These are phyloP conservation scores for Botrytis tulipae DNA, from an alignment of 2,329 filamentous ascomycete genomes.

Conservation along the genomic window DNA sequence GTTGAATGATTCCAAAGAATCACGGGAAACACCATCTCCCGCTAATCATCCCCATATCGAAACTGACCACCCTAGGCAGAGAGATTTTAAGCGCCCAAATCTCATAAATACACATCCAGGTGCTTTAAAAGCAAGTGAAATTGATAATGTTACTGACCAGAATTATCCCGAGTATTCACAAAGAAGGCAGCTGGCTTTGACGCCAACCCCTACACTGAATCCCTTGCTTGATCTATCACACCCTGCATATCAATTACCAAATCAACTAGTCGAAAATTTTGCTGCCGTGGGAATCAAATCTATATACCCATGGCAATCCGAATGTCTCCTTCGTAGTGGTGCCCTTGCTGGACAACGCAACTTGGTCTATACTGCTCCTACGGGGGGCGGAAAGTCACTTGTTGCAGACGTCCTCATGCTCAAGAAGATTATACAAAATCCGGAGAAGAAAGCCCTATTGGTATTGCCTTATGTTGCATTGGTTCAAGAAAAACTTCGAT, in stretches of 20 bases:
- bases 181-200: constrained; percentile 50
- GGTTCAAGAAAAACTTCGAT: constrained; percentile 76
- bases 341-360: constrained; percentile 65
- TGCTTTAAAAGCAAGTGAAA: constrained; percentile 46
- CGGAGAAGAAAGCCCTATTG: constrained; percentile 65
- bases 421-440: constrained; percentile 64
- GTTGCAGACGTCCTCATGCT: constrained; percentile 73
- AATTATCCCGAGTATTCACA: constrained; percentile 55
- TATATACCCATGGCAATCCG: constrained; percentile 79
- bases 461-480: constrained; percentile 76
- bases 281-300: constrained; percentile 63
- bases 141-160: constrained; percentile 41
- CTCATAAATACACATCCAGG: constrained; percentile 25
- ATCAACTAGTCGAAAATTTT: constrained; percentile 62
- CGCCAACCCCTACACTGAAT: constrained; percentile 52
- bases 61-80: background rate
- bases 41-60: background rate
- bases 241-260: constrained; percentile 60
- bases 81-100: constrained; percentile 19
- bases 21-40: background rate
- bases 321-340: constrained; percentile 66
- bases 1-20: background rate
- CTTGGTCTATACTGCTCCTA: constrained; percentile 77
- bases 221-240: constrained; percentile 61
- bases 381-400: constrained; percentile 74